A percentile compares a stretch with the other conserved stretches of the same genome.
Conservation (phyloP, 2,329 filamentous ascomycete species). For the Arthrobotrys sphaeroides region DNA sequence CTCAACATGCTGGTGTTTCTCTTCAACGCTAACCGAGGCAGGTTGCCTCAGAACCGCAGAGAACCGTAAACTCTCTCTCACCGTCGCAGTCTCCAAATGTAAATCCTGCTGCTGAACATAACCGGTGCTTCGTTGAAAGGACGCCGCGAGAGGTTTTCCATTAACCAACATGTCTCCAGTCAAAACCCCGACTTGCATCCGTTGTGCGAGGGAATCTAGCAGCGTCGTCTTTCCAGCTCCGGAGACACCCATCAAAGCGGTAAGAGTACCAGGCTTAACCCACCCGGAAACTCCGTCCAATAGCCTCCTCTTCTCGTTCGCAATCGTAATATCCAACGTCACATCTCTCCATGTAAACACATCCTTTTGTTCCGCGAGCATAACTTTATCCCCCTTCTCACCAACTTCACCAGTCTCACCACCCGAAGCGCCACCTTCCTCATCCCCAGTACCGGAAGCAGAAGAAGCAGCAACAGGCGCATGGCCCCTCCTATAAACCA, state of each 20-base stretch:
- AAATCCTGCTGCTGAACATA: conserved; percentile 73
- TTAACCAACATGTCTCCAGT: conserved; percentile 69
- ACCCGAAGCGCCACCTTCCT: conserved; percentile 55
- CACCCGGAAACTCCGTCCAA: conserved; percentile 56
- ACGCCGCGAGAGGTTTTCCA: conserved; percentile 67
- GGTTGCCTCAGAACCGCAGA: conserved; percentile 71
- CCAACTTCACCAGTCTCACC: conserved; percentile 3
- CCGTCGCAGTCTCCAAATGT: conserved; percentile 71
- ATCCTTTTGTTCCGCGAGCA: conserved; percentile 25
- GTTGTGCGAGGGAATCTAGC: conserved; percentile 57
- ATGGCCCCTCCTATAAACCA: conserved; percentile 72
- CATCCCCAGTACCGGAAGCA: conserved; percentile 55
- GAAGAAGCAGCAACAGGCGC: too few relatives aligned
- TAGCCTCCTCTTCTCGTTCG: conserved; percentile 47
- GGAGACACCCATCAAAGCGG: conserved; percentile 57
- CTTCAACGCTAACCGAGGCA: conserved; percentile 66
- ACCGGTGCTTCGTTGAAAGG: conserved; percentile 71
- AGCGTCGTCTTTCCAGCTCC: conserved; percentile 57
- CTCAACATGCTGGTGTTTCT: conserved; percentile 71
- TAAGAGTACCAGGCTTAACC: conserved; percentile 56
- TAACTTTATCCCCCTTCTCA: conserved; percentile 40
- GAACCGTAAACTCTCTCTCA: conserved; percentile 72
- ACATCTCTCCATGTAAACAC: conserved; percentile 57
- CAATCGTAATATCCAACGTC: conserved; percentile 55
- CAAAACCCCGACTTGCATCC: conserved; percentile 72